Base-by-base conservation (phyloP, 805 yeast genomes). In the Metschnikowia rubicola region DNA sequence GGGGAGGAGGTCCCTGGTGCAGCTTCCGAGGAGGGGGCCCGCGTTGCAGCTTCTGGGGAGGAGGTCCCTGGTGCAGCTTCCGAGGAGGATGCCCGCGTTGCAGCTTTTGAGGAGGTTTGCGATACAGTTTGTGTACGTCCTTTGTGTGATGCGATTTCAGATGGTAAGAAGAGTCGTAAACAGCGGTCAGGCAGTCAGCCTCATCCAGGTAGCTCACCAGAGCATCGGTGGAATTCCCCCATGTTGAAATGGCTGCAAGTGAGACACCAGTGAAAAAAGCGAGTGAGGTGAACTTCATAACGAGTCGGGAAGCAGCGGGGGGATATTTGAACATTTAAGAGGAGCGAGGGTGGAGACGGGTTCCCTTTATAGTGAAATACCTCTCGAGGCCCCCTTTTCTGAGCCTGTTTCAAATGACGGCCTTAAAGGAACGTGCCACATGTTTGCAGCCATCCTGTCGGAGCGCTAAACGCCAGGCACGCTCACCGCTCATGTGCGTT, bases 371-470 rank as follows among this genome's bases (percentile, higher is more conserved):
- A 21, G 26, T 21, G 26, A 7, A 21, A 21, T 21, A 21, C 7
- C 26, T 8, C 26, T 21, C 26, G 26, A 21, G 26, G 26, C 26
- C 26, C 7, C 26, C 26, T 4, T 21, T 5, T 21, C 26, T 5
- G 5, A 5, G 26, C 26, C 7, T 21, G 26, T 21, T 21, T 7
- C 5, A 21, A 21, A 21, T 21, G 26, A 21, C 26, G 26, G 26
- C 26, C 26, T 7, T 21, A 8, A 13, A 5, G 36, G 29, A 28
- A 30, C 35, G 29, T 12, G 35, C 13, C 35, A 30, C 8, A 35
- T 37, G 21, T 38, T 43, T 44, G 47, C 47, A 44, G 47, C 47
- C 47, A 38, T 36, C 15, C 39, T 17, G 37, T 32, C 30, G 12
- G n/a, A 11, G 47, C 42, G 35, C 19, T 30, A 33, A 29, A 21